phyloP scores from a whole-genome alignment of 2,329 filamentous ascomycete genomes.

The Ramularia endophylla region DNA sequence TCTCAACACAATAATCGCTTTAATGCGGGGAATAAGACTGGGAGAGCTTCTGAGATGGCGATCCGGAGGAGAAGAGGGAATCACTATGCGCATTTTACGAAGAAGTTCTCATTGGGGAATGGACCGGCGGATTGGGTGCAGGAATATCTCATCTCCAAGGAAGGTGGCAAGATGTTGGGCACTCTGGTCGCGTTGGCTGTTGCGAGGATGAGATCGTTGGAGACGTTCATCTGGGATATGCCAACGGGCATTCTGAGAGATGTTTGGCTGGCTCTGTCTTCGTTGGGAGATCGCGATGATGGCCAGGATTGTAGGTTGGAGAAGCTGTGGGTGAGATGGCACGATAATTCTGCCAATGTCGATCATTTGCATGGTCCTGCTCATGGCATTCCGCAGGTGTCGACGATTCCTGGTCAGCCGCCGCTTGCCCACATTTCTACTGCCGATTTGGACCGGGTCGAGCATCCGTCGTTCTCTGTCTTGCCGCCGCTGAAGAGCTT shows the following conservation, averaged over 20 bases:
- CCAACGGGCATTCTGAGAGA: conserved; percentile 75
- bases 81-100: conserved; percentile 70
- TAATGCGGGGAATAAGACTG: conserved; percentile 11
- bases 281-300: conserved; percentile 56
- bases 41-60: conserved; percentile 23
- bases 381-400: too few relatives aligned
- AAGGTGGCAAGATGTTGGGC: conserved; percentile 83
- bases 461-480: conserved; percentile 74
- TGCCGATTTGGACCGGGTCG: conserved; percentile 50
- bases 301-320: conserved; percentile 62
- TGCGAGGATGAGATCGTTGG: conserved; percentile 74
- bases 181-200: conserved; percentile 73
- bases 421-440: too few relatives aligned
- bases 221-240: conserved; percentile 85
- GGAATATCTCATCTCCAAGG: conserved; percentile 76
- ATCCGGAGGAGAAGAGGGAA: conserved; percentile 54
- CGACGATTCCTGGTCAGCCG: too few relatives aligned
- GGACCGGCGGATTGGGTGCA: conserved; percentile 71
- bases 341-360: conserved; percentile 58
- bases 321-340: conserved; percentile 75
- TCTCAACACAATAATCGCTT: conserved; percentile 24
- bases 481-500: conserved; percentile 69
- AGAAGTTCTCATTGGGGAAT: conserved; percentile 81
- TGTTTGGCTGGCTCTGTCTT: conserved; percentile 73
- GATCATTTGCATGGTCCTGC: too few relatives aligned